phyloP scores from a whole-genome alignment of 2,329 filamentous ascomycete species.

The Sphaerulina vaccinii region DNA sequence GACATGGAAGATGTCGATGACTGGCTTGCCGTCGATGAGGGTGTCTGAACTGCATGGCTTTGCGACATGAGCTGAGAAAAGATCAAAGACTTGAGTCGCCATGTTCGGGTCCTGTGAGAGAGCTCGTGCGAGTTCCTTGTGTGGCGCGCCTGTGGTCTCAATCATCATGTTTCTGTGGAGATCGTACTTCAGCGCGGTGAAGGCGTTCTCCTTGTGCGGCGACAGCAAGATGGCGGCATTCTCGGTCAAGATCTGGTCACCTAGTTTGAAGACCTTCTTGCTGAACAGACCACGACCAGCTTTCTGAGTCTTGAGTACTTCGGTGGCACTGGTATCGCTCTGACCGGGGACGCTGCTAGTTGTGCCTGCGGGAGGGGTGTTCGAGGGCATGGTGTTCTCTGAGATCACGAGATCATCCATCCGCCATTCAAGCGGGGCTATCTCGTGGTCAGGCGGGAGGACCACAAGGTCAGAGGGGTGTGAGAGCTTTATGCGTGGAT shows the following conservation, averaged over 20 bases:
- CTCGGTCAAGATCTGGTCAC: constrained; percentile 13
- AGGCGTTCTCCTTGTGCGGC: constrained; percentile 6
- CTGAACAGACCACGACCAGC: constrained; percentile 17
- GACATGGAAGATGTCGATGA: constrained; percentile 18
- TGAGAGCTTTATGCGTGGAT: constrained; percentile 7
- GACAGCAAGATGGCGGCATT: constrained; percentile 9
- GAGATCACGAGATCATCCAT: neutral
- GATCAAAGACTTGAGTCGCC: constrained; percentile 8
- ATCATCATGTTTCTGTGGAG: constrained; percentile 17
- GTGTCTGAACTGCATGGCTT: neutral
- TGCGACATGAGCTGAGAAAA: constrained; percentile 6
- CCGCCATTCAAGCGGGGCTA: neutral
- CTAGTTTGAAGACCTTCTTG: constrained; percentile 4
- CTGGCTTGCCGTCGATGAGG: constrained; percentile 12
- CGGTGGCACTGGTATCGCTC: neutral
- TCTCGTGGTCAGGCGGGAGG: neutral
- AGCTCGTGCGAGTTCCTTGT: constrained; percentile 13
- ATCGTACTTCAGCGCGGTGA: constrained; percentile 13
- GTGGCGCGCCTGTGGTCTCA: constrained; percentile 14
- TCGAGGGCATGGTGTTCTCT: neutral
- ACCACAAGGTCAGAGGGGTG: constrained; percentile 7
- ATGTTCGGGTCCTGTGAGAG: constrained; percentile 3
- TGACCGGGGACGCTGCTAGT: neutral
- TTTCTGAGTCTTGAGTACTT: neutral
- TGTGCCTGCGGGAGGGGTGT: too few relatives aligned